Evolutionary conservation across 768 basidiomycete genomes (phyloP), one percentile per base, ranked within the genome.

Genomic region (Lactarius sanguifluus): DNA sequence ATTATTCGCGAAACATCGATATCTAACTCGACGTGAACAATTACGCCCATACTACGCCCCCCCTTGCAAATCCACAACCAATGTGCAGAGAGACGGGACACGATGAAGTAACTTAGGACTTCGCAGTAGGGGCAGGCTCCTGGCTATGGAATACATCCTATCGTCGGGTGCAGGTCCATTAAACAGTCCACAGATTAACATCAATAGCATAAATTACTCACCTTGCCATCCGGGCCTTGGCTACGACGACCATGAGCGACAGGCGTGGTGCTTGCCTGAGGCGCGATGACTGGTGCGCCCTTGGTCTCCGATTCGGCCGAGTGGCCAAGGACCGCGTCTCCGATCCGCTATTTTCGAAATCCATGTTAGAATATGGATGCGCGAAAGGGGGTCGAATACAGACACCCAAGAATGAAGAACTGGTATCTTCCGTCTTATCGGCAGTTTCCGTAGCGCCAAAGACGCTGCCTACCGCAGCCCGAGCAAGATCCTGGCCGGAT

Each of bases 211-310:
- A 15, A 23, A 28, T 6, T 16, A 18, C 61, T 63, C 32, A 67
- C 66, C 12, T 25, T 5, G 41, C 66, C 66, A 55, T 55, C 50
- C 1, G 57, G 57, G 23, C 18, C 23, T 20, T 23, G 47, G 57
- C 66, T 67, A 41, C 40, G 66, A 38, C 61, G 62, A 40, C 66
- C 66, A 12, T 30, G 18, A 5, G 32, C 34, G 20, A 28, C 10
- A 4, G 62, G 57, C 25, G 40, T 9, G 23, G 18, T 43, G 57
- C 32, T 63, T 13, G 66, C 61, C 12, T 38, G 32, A 38, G 62
- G 50, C 9, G n/a, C n/a, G 41, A 67, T 45, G 1, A 10, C 13
- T n/a, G 41, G 16, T 18, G 66, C 50, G 2, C 55, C 18, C 28
- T 0, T 23, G 32, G 8, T 5, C 41, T 45, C 25, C 15, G 50